Evolutionary conservation across 768 basidiomycete genomes (phyloP), one percentile per base, ranked within the genome.

Genomic region (Tylopilus vinaceipallidus): DNA sequence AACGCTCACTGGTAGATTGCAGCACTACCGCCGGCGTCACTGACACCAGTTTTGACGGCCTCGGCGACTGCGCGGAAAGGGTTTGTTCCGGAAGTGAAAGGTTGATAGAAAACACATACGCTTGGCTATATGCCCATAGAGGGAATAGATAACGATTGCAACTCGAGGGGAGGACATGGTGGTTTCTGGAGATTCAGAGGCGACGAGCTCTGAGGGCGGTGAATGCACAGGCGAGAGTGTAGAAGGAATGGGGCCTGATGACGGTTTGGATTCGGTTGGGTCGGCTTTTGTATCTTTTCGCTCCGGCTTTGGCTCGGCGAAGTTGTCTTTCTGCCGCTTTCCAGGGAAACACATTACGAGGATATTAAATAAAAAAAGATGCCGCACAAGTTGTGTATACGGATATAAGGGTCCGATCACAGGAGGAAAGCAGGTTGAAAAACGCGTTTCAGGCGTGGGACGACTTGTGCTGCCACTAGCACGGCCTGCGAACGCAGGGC

Each of bases 121-220:
- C 56, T 71, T 71, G 54, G 69, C 66, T 32, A 80, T 69, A 53
- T 79, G 77, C 33, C 78, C 78, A 52, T 79, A 79, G 54, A 79
- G 61, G 42, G 78, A 65, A 63, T 80, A 79, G 64, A 80, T 71
- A 32, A 76, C 54, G 54, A 76, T 77, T 32, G 75, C 76, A 32
- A 78, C 59, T 37, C 64, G 68, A 16, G 75, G 75, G 16, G 54
- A 35, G 11, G 69, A 53, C 56, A 53, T 58, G 7, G 30, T 33
- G 27, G 16, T 27, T 27, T 43, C 20, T 9, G 43, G 10, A 16
- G 37, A 20, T 16, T 42, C n/a, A 29, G 52, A 12, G 14, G 42
- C 2, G 17, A 46, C 45, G 23, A 32, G 47, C 11, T 47, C 41
- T 20, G 32, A 45, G 12, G 50, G 27, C 4, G 50, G 32, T 30